Conservation (phyloP, 495 filamentous ascomycete genomes). For the Bacidia gigantensis region DNA sequence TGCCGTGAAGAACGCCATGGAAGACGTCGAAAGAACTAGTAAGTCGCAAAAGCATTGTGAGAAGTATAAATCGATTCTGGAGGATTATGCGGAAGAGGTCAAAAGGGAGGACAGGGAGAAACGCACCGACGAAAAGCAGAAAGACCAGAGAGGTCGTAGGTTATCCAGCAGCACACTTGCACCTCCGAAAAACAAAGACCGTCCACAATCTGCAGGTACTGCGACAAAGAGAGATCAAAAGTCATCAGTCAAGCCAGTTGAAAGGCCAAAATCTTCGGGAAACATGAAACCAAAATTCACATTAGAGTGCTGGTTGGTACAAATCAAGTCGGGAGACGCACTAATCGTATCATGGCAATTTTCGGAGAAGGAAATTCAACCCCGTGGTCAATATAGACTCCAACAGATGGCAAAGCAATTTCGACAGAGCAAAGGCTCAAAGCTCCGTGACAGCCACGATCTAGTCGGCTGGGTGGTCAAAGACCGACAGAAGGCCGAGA, state of each 20-base stretch:
- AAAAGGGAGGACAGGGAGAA: neutral
- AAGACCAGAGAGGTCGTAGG: neutral
- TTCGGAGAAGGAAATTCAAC: conserved; percentile 8
- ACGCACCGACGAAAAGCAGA: neutral
- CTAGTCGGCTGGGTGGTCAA: conserved; percentile 5
- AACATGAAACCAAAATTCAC: neutral
- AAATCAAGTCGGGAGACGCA: neutral
- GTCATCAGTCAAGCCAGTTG: too few relatives aligned
- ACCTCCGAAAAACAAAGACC: neutral
- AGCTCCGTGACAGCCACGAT: conserved; percentile 1
- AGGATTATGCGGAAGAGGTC: neutral
- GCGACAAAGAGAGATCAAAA: too few relatives aligned
- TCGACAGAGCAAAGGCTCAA: neutral
- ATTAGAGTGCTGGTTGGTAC: conserved; percentile 5
- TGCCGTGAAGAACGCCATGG: neutral
- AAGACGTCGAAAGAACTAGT: neutral
- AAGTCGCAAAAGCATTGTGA: neutral
- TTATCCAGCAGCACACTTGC: neutral
- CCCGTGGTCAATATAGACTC: conserved; percentile 3
- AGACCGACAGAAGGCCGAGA: conserved; percentile 3
- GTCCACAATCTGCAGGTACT: neutral
- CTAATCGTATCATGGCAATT: conserved; percentile 5
- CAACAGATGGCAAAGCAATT: conserved; percentile 7
- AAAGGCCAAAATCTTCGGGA: neutral
- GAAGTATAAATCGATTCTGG: neutral